Evolutionary conservation across 2,329 filamentous ascomycete genomes (phyloP).

Genomic region (Fusarium brevicatenulatum): DNA sequence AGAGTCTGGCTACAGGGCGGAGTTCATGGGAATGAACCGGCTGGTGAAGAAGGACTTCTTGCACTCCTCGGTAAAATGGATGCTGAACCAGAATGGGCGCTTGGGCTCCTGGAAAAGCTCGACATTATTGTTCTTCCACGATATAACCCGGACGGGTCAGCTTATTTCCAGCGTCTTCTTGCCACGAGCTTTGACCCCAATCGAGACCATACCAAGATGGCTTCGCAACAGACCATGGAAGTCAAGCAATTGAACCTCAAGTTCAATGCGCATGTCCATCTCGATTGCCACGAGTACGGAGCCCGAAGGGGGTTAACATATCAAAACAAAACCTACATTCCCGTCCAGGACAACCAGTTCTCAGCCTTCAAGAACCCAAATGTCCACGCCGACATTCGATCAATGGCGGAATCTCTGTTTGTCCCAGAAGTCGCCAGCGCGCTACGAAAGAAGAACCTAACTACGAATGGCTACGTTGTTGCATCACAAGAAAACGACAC

Average conservation of each 20-base stretch:
- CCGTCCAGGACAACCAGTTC: constrained; percentile 44
- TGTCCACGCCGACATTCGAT: constrained; percentile 46
- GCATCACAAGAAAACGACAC: constrained; percentile 28
- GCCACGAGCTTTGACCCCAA: constrained; percentile 48
- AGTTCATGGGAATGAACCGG: constrained; percentile 49
- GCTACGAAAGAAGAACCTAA: constrained; percentile 37
- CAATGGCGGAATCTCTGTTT: constrained; percentile 43
- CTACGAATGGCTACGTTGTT: constrained; percentile 44
- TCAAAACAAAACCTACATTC: constrained; percentile 33
- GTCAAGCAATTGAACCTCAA: constrained; percentile 44
- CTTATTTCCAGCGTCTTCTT: constrained; percentile 47
- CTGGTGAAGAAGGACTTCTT: constrained; percentile 45
- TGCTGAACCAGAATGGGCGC: constrained; percentile 44
- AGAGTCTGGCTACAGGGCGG: constrained; percentile 48
- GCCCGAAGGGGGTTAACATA: constrained; percentile 7
- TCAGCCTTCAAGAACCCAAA: constrained; percentile 50
- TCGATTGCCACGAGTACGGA: constrained; percentile 49
- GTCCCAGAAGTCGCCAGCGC: constrained; percentile 39
- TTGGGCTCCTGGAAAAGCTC: constrained; percentile 41
- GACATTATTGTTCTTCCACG: constrained; percentile 47
- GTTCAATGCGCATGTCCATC: constrained; percentile 45
- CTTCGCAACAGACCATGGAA: constrained; percentile 45
- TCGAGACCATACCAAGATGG: constrained; percentile 48
- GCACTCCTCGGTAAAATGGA: constrained; percentile 46
- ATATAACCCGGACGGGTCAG: constrained; percentile 49